A percentile compares a stretch with the other conserved stretches of the same genome.
Evolutionary conservation across 2,329 filamentous ascomycete species (phyloP).

Genomic region (Alternaria sp.): DNA sequence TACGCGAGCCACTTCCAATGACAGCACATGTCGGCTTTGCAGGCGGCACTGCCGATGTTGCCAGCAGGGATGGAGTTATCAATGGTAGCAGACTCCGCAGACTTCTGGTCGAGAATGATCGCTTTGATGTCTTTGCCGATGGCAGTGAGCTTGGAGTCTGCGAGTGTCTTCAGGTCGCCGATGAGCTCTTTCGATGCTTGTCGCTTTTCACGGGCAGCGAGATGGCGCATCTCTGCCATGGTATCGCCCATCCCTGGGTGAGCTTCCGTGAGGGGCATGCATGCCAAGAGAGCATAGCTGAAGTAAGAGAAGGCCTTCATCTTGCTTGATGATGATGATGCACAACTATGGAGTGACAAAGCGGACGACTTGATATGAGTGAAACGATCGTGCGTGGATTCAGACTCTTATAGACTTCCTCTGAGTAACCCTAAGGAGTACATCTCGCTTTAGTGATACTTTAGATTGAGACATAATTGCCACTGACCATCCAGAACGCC

Average conservation of each 20-base stretch:
- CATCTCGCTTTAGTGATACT: constrained; percentile 2
- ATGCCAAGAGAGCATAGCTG: constrained; percentile 26
- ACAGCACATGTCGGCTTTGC: constrained; percentile 45
- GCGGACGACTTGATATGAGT: not conserved
- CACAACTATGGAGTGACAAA: not conserved
- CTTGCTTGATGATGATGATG: not conserved
- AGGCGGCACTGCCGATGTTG: constrained; percentile 40
- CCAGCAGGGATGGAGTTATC: constrained; percentile 34
- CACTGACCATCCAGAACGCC: not conserved
- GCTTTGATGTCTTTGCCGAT: constrained; percentile 46
- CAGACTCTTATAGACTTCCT: not conserved
- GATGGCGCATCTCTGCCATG: constrained; percentile 25
- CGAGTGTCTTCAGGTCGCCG: constrained; percentile 43
- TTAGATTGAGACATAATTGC: constrained; percentile 7
- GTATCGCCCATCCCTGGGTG: constrained; percentile 41
- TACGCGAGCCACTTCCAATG: constrained; percentile 46
- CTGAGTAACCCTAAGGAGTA: not conserved
- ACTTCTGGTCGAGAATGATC: constrained; percentile 36
- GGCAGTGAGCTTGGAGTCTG: constrained; percentile 36
- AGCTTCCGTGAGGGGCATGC: constrained; percentile 19
- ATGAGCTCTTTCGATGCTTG: constrained; percentile 42
- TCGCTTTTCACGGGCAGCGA: constrained; percentile 26
- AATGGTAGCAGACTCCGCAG: constrained; percentile 29
- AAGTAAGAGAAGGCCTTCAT: constrained; percentile 21
- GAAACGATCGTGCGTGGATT: not conserved